phyloP scores from a whole-genome alignment of 192 early-diverging fungal genomes.

The Coemansia sp. region DNA sequence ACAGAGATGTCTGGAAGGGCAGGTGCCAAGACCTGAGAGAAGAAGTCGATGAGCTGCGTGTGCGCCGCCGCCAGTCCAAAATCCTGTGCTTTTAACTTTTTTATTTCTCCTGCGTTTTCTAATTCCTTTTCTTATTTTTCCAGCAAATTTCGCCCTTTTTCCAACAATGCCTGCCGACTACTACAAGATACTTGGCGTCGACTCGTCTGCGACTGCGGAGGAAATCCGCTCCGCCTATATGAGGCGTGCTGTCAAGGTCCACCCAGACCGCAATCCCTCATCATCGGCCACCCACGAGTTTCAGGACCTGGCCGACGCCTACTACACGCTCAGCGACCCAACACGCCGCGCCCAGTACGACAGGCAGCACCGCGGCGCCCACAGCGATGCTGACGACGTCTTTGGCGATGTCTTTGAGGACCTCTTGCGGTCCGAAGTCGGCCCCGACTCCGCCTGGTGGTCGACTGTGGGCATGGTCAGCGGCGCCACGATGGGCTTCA shows the following conservation, averaged over 20 bases:
- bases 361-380: constrained; percentile 22
- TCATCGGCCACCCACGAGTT: constrained; percentile 61
- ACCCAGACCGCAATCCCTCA: constrained; percentile 66
- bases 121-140: background rate
- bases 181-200: constrained; percentile 64
- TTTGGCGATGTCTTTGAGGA: constrained; percentile 84
- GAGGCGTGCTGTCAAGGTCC: constrained; percentile 63
- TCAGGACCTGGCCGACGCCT: constrained; percentile 75
- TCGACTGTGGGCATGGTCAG: constrained; percentile 58
- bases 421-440: constrained; percentile 68
- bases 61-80: constrained; percentile 31
- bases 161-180: no score
- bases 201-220: constrained; percentile 57
- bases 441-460: constrained; percentile 56
- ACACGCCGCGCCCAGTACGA: constrained; percentile 57
- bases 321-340: constrained; percentile 66
- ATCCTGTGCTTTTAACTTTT: constrained; percentile 34
- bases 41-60: constrained; percentile 34
- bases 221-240: constrained; percentile 82
- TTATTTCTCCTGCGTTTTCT: background rate
- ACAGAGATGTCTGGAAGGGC: constrained; percentile 47
- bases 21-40: constrained; percentile 46
- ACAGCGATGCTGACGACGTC: constrained; percentile 59
- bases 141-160: background rate
- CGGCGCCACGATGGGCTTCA: constrained; percentile 74